These are phyloP conservation scores for Amauroascus verrucosus DNA, from an alignment of 2,329 filamentous ascomycete genomes.

Conservation along the genomic window DNA sequence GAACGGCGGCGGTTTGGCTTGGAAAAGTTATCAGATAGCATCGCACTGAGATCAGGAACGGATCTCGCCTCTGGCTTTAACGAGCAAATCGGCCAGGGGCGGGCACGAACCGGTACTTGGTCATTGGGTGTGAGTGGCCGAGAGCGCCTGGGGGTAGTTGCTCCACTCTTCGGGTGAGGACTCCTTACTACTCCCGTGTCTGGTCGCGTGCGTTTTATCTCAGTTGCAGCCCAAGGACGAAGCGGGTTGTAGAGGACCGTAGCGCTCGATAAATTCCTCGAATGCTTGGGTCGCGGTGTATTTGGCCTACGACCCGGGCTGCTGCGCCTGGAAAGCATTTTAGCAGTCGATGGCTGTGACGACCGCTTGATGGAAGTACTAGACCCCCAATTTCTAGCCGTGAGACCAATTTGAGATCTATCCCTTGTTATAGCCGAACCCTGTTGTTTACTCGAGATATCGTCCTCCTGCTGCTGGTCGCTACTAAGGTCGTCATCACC, in stretches of 20 bases:
- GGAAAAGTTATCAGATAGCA: slow-evolving; percentile 42
- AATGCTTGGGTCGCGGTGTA: slow-evolving; percentile 45
- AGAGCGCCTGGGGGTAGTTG: slow-evolving; percentile 5
- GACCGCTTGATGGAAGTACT: slow-evolving; percentile 28
- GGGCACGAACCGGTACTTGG: not conserved
- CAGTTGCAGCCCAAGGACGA: slow-evolving; percentile 31
- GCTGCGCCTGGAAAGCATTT: slow-evolving; percentile 27
- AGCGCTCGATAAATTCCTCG: slow-evolving; percentile 65
- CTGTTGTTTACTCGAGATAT: slow-evolving; percentile 21
- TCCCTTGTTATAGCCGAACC: not conserved
- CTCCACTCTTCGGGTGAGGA: not conserved
- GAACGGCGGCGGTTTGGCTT: slow-evolving; percentile 39
- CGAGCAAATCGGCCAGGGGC: slow-evolving; percentile 3
- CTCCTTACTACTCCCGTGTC: not conserved
- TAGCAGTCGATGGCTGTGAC: slow-evolving; percentile 37
- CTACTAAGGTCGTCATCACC: slow-evolving; percentile 84
- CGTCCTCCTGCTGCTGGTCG: slow-evolving; percentile 59
- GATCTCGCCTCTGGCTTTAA: slow-evolving; percentile 40
- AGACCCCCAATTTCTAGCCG: slow-evolving; percentile 19
- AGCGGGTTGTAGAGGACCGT: slow-evolving; percentile 77
- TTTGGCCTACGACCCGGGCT: slow-evolving; percentile 29
- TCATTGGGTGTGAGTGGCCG: slow-evolving; percentile 1
- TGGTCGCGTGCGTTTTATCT: slow-evolving; percentile 20
- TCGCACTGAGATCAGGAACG: slow-evolving; percentile 45
- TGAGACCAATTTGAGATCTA: not conserved